Conservation (phyloP, 345 rosid genomes). For the Theobroma cacao region DNA sequence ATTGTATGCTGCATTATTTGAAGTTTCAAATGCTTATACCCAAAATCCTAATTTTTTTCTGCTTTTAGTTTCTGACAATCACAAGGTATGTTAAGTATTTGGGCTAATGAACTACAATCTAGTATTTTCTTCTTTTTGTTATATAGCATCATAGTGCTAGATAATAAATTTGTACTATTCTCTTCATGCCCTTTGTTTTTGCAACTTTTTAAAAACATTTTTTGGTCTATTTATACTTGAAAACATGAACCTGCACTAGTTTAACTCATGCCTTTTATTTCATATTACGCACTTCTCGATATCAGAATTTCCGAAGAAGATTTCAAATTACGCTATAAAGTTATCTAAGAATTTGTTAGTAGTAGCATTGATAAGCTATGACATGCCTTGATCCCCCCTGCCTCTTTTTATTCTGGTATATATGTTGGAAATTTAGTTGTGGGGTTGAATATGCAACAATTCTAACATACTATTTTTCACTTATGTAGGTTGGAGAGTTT, state of each 20-base stretch:
- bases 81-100: not conserved
- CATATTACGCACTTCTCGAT: not conserved
- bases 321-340: not conserved
- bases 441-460: not conserved
- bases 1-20: not conserved
- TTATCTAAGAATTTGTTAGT: not conserved
- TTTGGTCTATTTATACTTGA: not conserved
- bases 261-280: not conserved
- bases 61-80: not conserved
- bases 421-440: not conserved
- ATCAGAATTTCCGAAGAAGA: not conserved
- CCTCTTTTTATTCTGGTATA: not conserved
- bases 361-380: not conserved
- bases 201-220: too few species aligned
- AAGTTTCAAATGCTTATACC: not conserved
- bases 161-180: not conserved
- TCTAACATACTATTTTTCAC: not conserved
- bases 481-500: conserved; percentile 75
- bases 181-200: not conserved
- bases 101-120: not conserved
- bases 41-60: not conserved
- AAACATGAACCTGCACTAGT: not conserved
- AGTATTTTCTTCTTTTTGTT: not conserved
- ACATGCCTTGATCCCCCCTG: not conserved
- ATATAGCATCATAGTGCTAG: not conserved